Conservation (phyloP, 1,139 yeast species). For the Pneumocystis jirovecii region DNA sequence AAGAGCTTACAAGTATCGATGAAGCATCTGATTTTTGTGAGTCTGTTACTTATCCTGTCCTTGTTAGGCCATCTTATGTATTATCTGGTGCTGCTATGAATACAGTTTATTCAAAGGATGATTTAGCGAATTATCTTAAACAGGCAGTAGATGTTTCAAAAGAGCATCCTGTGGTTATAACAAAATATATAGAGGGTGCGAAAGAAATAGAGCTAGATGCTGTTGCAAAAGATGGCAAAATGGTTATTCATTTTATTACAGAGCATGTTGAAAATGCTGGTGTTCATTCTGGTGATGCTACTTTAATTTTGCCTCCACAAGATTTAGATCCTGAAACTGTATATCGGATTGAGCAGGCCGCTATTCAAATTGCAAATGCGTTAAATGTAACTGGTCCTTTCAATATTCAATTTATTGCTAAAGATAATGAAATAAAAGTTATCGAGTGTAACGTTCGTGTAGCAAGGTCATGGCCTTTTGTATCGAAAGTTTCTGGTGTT, state of each 20-base stretch:
- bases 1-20: conserved; percentile 81
- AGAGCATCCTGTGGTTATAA: conserved; percentile 93
- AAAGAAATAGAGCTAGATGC: conserved; percentile 99
- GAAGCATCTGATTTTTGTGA: conserved; percentile 92
- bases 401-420: conserved; percentile 90
- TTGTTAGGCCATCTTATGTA: conserved; percentile 40
- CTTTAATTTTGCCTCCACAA: conserved; percentile 93
- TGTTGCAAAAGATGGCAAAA: conserved; percentile 86
- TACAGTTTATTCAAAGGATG: conserved; percentile 82
- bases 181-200: conserved; percentile 93
- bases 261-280: conserved; percentile 99
- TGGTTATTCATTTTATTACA: conserved; percentile 93
- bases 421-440: conserved; percentile 85
- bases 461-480: conserved; percentile 96
- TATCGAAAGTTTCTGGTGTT: conserved; percentile 93
- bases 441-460: conserved; percentile 98
- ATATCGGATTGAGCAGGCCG: conserved; percentile 78
- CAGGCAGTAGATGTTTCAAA: conserved; percentile 97
- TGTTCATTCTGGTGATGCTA: conserved; percentile 99
- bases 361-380: conserved; percentile 92
- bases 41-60: conserved; percentile 82
- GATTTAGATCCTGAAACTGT: conserved; percentile 88
- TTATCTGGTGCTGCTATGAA: conserved; percentile 99
- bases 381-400: conserved; percentile 95
- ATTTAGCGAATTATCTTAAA: conserved; percentile 70